phyloP scores from a whole-genome alignment of 768 basidiomycete genomes.

The Trametopsis cervina region DNA sequence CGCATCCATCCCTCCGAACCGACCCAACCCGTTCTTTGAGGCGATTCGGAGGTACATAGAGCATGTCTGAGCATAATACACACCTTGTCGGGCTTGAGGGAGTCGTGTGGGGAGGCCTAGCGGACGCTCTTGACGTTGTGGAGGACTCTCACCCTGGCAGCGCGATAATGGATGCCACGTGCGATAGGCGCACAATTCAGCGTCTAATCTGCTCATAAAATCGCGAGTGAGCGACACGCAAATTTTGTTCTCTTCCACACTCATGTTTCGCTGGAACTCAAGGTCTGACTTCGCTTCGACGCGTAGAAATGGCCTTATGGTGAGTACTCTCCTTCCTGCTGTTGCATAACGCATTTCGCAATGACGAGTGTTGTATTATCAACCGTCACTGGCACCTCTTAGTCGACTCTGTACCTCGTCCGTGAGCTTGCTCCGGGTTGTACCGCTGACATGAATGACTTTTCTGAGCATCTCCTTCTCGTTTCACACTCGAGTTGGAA shows the following conservation, averaged over 20 bases:
- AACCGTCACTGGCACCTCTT: conserved; percentile 84
- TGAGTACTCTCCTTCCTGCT: too few species aligned
- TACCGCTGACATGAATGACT: conserved; percentile 75
- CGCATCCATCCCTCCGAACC: conserved; percentile 13
- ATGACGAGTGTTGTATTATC: conserved; percentile 81
- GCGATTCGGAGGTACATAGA: conserved; percentile 1
- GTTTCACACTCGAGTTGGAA: too few species aligned
- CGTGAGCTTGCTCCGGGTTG: conserved; percentile 30
- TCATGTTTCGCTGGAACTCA: too few species aligned
- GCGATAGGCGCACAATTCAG: background rate
- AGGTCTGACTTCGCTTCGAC: too few species aligned
- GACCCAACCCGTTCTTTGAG: conserved; percentile 13
- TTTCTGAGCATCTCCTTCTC: conserved; percentile 33
- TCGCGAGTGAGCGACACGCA: background rate
- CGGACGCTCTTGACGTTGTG: background rate
- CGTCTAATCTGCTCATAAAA: background rate
- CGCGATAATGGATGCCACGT: background rate
- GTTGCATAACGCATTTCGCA: too few species aligned
- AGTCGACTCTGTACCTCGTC: conserved; percentile 62
- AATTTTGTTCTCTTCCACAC: conserved; percentile 24
- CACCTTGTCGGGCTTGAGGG: conserved; percentile 7
- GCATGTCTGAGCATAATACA: conserved; percentile 5
- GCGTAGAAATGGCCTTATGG: too few species aligned
- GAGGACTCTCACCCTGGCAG: background rate
- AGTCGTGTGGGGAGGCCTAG: conserved; percentile 4